Base-by-base conservation (phyloP, 2,329 filamentous ascomycete genomes). In the Aspergillus novoparasiticus region DNA sequence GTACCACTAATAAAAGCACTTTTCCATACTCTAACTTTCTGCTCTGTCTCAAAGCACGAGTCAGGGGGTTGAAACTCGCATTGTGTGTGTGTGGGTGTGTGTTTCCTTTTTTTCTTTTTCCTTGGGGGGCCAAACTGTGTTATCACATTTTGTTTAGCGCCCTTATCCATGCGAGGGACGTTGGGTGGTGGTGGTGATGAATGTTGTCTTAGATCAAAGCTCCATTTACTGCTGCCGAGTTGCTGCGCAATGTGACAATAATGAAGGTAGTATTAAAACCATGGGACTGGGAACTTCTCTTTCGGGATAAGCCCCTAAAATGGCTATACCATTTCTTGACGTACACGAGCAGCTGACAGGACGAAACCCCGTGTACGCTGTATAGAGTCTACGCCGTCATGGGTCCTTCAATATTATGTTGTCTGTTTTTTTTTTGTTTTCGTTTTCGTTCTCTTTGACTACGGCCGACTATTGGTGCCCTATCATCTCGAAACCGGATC, bases 101-200 rank as follows among this genome's bases (percentile, higher is more conserved):
- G 23, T 56, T n/a, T 51, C 8, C 23, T 19, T 28, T 36, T 36
- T 58, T 19, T 50, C 21, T 58, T 16, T 16, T 16, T 16, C 2
- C 6, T 19, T 6, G 34, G 34, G 12, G 34, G 34, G 32, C 32
- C 32, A 34, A 36, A 36, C 34, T 26, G 50, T 55, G 51, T 39
- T 55, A 55, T 55, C 32, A n/a, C n/a, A 55, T 55, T 55, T 10
- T 55, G 32, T n/a, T 55, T 64, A 61, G 58, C 61, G 58, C 58
- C 61, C 55, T 60, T 48, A 56, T 48, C 54, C 34, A 65, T 65
- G 63, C 61, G 60, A 65, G 60, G 61, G 63, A 58, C 63, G 32
- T 50, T 54, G 50, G 41, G 28, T 61, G 62, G 28, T 61, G 62
- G 28, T 61, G 62, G 59, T 51, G 48, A 56, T 57, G 46, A 32